Conservation (phyloP, 2,329 filamentous ascomycete species). For the Apiospora koreana region DNA sequence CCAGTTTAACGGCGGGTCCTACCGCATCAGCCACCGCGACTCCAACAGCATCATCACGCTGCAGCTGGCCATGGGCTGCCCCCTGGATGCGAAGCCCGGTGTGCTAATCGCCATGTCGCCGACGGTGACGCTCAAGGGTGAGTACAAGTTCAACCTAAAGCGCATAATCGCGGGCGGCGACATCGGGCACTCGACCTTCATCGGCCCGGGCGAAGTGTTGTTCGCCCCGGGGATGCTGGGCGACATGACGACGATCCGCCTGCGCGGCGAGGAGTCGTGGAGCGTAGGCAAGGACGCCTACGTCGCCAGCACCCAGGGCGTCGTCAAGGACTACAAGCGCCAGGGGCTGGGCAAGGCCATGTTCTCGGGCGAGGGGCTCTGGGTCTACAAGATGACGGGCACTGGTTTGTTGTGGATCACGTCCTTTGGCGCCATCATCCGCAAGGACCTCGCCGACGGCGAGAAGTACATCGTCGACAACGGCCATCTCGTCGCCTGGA, state of each 20-base stretch:
- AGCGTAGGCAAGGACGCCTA: conserved; percentile 85
- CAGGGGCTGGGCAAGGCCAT: conserved; percentile 88
- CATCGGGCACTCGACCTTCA: conserved; percentile 76
- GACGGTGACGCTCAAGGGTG: conserved; percentile 79
- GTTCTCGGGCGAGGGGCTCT: conserved; percentile 91
- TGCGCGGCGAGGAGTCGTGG: conserved; percentile 76
- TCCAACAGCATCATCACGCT: conserved; percentile 87
- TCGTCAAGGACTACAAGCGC: conserved; percentile 83
- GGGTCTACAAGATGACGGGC: conserved; percentile 84
- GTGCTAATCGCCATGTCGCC: conserved; percentile 96
- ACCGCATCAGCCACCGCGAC: conserved; percentile 89
- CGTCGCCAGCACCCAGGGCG: conserved; percentile 81
- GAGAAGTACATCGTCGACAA: conserved; percentile 94
- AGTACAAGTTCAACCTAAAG: conserved; percentile 84
- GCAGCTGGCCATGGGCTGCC: conserved; percentile 87
- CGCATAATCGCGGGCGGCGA: conserved; percentile 86
- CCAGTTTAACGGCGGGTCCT: conserved; percentile 96
- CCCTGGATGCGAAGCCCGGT: conserved; percentile 78
- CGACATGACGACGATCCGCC: conserved; percentile 78
- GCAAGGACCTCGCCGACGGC: conserved; percentile 75
- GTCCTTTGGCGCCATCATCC: conserved; percentile 91
- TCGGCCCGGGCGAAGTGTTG: conserved; percentile 87
- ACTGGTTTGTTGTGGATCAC: conserved; percentile 84
- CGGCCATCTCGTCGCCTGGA: conserved; percentile 94
- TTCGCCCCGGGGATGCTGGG: conserved; percentile 79